Base-by-base conservation (phyloP, 2,329 filamentous ascomycete genomes). In the Aspergillus nomiae region DNA sequence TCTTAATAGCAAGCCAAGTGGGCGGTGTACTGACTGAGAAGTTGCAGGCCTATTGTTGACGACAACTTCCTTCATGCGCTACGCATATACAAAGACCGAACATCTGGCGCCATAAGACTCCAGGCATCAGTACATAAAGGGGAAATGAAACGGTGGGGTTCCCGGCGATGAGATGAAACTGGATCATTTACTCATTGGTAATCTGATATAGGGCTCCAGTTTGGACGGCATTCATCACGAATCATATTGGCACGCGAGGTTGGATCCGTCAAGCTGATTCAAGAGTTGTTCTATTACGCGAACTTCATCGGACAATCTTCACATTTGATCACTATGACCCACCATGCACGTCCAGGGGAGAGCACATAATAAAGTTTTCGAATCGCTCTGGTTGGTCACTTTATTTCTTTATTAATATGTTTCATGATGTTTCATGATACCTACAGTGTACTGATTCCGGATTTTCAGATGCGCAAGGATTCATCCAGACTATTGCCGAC, bases 211-310 rank as follows among this genome's bases (percentile, higher is more conserved):
- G 81, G 24, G 83, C 85, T 2, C 86, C 87, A 0, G 83, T 89
- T 60, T 89, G 87, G 87, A 89, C 86, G 2, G 84, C 84, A 0
- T 87, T 86, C 64, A 78, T 86, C 24, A 84, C 82, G 1, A 74
- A 81, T 28, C 80, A 83, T 60, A 74, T 85, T 38, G 74, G 75
- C 32, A 76, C 79, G 58, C 78, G 74, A 6, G 76, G 75, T 38
- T 87, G 85, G 84, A 78, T 85, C 62, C 79, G 78, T 46, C 75
- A 73, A 12, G 67, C 80, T 1, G 77, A 77, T 1, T 56, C 78
- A 1, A 80, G 77, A 45, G 79, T 80, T 1, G 73, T 87, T 2
- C 73, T 83, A 28, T 72, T 88, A 26, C 77, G 78, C n/a, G 78
- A 84, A 54, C 74, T 87, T 34, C 80, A 81, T 53, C 83, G 82